phyloP scores from a whole-genome alignment of 164 flowering plant genomes.

The Vitis vinifera region DNA sequence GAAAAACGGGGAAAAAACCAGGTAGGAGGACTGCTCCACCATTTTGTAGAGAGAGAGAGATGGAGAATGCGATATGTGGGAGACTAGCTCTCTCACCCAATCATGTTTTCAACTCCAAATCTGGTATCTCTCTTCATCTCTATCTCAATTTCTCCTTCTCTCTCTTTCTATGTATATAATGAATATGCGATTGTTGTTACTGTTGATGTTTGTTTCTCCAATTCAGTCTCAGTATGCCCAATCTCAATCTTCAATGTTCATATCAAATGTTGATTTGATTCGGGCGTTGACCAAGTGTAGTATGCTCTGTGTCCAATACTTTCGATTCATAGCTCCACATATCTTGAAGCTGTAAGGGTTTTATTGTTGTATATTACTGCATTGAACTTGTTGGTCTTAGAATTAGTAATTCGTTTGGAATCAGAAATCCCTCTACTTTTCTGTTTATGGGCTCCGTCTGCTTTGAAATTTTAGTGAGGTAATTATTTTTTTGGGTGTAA shows the following conservation, averaged over 20 bases:
- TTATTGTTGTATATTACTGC: too few species aligned
- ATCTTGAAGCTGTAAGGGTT: too few species aligned
- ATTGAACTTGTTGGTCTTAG: too few species aligned
- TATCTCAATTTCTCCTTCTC: constrained; percentile 5
- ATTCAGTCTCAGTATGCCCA: neutral
- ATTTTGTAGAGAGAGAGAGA: constrained; percentile 13
- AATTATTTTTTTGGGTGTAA: too few species aligned
- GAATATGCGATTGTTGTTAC: neutral
- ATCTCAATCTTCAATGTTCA: neutral
- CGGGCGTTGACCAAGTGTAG: neutral
- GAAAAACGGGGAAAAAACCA: too few species aligned
- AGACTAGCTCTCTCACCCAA: constrained; percentile 62
- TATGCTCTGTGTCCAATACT: neutral
- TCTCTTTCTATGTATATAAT: constrained; percentile 7
- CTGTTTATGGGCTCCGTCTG: too few species aligned
- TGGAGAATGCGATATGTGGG: constrained; percentile 69
- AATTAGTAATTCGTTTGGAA: too few species aligned
- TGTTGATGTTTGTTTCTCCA: neutral
- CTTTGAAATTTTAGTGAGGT: too few species aligned
- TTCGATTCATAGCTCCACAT: neutral
- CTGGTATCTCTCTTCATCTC: constrained; percentile 49
- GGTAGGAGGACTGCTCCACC: too few species aligned
- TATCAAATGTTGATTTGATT: too few species aligned
- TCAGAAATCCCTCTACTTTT: too few species aligned
- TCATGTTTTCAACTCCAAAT: constrained; percentile 48